Evolutionary conservation across 208 protist species (phyloP).

Genomic region (Leishmania amazonensis): DNA sequence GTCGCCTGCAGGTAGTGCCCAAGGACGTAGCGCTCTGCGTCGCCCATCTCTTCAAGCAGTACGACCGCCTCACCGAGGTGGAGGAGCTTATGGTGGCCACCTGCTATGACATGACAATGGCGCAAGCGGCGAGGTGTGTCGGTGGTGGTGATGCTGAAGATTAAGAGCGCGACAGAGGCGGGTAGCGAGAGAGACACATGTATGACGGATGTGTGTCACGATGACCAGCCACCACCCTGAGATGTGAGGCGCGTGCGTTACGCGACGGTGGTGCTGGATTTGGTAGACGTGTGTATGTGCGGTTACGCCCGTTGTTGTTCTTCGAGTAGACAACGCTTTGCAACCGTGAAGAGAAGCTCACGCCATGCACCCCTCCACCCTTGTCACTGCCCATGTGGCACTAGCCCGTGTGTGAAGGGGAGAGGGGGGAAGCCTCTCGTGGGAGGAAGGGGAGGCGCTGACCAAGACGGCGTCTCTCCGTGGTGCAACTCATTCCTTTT

Average conservation of each 20-base stretch:
- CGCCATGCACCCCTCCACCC: not conserved
- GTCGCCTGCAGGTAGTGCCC: constrained; percentile 40
- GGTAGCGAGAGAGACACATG: not conserved
- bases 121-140: not conserved
- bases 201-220: not conserved
- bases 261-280: not conserved
- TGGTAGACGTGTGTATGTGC: constrained; percentile 6
- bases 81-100: constrained; percentile 70
- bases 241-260: not conserved
- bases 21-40: constrained; percentile 32
- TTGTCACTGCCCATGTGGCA: not conserved
- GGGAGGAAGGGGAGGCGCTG: not conserved
- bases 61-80: constrained; percentile 49
- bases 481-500: not conserved
- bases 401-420: not conserved
- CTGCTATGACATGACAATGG: constrained; percentile 7
- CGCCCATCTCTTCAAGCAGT: constrained; percentile 32
- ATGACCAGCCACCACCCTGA: not conserved
- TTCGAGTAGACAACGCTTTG: not conserved
- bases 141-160: not conserved
- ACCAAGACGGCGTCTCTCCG: not conserved
- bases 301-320: not conserved
- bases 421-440: not conserved
- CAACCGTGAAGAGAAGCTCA: not conserved
- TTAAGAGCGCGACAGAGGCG: not conserved